Evolutionary conservation across 2,329 filamentous ascomycete genomes (phyloP).

Genomic region (Ciborinia camelliae): DNA sequence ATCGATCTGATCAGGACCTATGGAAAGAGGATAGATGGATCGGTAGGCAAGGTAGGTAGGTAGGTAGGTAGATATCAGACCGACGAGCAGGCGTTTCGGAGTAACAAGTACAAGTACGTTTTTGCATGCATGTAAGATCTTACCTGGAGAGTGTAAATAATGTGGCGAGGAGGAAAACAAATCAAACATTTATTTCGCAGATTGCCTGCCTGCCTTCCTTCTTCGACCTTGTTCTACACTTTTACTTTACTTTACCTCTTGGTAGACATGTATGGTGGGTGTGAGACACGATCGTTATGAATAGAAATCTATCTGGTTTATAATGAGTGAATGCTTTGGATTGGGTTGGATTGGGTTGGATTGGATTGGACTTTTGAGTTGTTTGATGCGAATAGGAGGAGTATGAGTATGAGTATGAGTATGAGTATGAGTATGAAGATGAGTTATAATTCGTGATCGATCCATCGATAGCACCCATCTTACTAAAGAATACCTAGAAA

Average conservation of each 20-base stretch:
- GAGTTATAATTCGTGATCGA: neutral
- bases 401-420: no score
- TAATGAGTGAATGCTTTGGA: neutral
- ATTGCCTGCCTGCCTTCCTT: no score
- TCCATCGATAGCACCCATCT: no score
- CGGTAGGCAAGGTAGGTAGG: no score
- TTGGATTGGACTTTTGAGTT: neutral
- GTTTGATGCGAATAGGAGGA: no score
- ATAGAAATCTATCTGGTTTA: slow-evolving; percentile 11
- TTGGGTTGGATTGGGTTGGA: neutral
- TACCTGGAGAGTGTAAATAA: neutral
- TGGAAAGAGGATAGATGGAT: neutral
- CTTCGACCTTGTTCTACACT: no score
- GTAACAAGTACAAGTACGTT: slow-evolving; percentile 8
- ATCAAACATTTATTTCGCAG: slow-evolving; percentile 1
- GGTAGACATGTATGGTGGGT: neutral
- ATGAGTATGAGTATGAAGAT: neutral
- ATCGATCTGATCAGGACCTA: neutral
- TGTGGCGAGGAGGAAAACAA: no score
- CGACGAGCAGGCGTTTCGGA: slow-evolving; percentile 16
- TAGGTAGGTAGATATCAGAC: no score
- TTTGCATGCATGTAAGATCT: neutral
- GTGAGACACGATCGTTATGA: slow-evolving; percentile 5
- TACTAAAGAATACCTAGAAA: no score
- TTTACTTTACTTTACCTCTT: neutral